Percentiles rank a stretch among this genome's conserved stretches.
These are phyloP conservation scores for Noccaea caerulescens DNA, from an alignment of 345 rosid genomes.

Conservation along the genomic window DNA sequence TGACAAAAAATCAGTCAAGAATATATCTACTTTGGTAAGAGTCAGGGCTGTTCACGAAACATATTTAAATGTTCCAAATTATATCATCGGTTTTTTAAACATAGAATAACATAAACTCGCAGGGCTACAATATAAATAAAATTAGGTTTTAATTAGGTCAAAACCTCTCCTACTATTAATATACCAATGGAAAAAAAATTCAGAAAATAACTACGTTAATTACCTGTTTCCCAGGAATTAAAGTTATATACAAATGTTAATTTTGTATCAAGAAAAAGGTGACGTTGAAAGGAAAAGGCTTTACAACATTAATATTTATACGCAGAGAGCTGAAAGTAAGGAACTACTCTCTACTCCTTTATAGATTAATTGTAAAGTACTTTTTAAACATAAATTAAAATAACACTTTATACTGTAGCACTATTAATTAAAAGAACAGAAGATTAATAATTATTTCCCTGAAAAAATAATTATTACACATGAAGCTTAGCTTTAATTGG, in stretches of 20 bases:
- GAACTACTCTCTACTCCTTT: constrained; percentile 35
- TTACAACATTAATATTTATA: constrained; percentile 8
- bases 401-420: constrained; percentile 2
- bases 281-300: constrained; percentile 14
- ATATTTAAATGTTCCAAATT: constrained; percentile 19
- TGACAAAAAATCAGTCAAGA: constrained; percentile 21
- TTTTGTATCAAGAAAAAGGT: constrained; percentile 6
- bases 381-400: constrained; percentile 3
- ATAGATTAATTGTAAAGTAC: constrained; percentile 43
- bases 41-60: constrained; percentile 33
- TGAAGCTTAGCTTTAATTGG: constrained; percentile 48
- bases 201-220: background rate
- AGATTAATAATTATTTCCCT: constrained; percentile 16
- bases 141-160: constrained; percentile 21
- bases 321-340: constrained; percentile 43
- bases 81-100: background rate
- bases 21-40: constrained; percentile 36
- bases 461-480: constrained; percentile 40
- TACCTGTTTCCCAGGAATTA: constrained; percentile 4
- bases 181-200: too few species aligned
- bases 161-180: constrained; percentile 1
- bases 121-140: background rate
- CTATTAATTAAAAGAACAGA: background rate
- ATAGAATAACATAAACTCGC: constrained; percentile 8
- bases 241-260: constrained; percentile 21